Percentiles rank a stretch among this genome's conserved stretches.
These are phyloP conservation scores for Epichloe baconii DNA, from an alignment of 2,329 filamentous ascomycete species.

Conservation along the genomic window DNA sequence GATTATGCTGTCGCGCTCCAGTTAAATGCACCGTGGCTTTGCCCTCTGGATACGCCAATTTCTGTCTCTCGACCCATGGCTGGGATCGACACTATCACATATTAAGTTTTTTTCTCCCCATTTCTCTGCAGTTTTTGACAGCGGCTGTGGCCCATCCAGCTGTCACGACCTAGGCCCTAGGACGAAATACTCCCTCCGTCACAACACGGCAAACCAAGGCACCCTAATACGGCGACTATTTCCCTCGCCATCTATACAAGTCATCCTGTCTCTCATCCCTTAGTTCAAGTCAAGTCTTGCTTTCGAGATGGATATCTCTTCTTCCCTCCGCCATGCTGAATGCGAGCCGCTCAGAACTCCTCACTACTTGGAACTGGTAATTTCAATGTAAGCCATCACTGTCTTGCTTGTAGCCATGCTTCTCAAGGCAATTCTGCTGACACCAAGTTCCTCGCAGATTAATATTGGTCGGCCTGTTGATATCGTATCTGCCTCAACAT, in stretches of 20 bases:
- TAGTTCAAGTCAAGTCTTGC: background rate
- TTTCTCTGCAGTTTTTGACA: background rate
- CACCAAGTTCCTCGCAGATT: constrained; percentile 28
- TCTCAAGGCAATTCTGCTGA: background rate
- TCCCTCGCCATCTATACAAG: background rate
- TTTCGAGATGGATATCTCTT: background rate
- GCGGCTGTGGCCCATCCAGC: background rate
- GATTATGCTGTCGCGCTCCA: constrained; percentile 1
- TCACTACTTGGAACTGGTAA: constrained; percentile 39
- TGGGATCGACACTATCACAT: background rate
- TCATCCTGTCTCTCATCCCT: background rate
- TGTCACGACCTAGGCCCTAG: background rate
- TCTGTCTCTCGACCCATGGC: background rate
- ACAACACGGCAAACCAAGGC: background rate
- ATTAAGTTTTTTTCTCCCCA: background rate
- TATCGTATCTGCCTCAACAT: constrained; percentile 93
- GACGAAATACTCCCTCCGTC: background rate
- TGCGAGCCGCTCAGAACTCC: constrained; percentile 41
- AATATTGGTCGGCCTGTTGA: constrained; percentile 74
- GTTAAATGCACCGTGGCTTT: background rate
- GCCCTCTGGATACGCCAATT: background rate
- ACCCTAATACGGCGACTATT: background rate
- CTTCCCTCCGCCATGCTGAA: constrained; percentile 5
- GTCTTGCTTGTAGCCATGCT: background rate
- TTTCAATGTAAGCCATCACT: constrained; percentile 35